Percentiles rank a stretch among this genome's conserved stretches.
Evolutionary conservation across 768 basidiomycete genomes (phyloP).

Genomic region (Mycena indigotica): DNA sequence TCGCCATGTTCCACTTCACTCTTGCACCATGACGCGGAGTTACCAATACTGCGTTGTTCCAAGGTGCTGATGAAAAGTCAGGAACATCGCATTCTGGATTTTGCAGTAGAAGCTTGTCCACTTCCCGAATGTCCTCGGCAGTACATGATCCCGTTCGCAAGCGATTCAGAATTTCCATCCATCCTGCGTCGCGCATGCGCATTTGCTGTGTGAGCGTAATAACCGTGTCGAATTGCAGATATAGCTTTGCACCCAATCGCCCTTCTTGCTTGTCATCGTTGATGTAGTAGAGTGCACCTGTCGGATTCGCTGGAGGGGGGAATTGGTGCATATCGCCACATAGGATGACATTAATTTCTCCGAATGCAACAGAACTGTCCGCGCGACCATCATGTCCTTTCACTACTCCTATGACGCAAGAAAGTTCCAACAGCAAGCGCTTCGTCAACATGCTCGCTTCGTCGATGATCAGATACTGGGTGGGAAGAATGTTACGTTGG

Average conservation of each 20-base stretch:
- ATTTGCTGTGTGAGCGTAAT: constrained; percentile 41
- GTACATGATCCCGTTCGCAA: constrained; percentile 31
- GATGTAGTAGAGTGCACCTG: constrained; percentile 24
- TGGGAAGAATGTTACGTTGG: constrained; percentile 19
- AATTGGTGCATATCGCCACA: constrained; percentile 50
- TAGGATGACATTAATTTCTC: constrained; percentile 42
- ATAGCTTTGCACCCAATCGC: constrained; percentile 27
- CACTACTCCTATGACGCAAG: constrained; percentile 20
- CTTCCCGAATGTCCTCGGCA: constrained; percentile 29
- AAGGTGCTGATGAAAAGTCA: neutral
- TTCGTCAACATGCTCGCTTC: constrained; percentile 43
- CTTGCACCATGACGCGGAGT: constrained; percentile 1
- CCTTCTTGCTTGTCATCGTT: neutral
- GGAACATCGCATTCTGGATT: neutral
- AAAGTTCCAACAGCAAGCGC: constrained; percentile 23
- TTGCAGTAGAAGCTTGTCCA: constrained; percentile 24
- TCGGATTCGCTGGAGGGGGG: constrained; percentile 37
- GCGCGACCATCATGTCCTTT: constrained; percentile 3
- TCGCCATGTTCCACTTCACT: neutral
- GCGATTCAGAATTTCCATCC: constrained; percentile 32
- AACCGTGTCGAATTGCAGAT: constrained; percentile 34
- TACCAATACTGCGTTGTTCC: constrained; percentile 2
- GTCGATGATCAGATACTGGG: constrained; percentile 39
- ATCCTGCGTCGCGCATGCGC: constrained; percentile 31
- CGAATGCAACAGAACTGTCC: constrained; percentile 36